These are phyloP conservation scores for Daphne laureola DNA, from an alignment of 441 rosid genomes.

Conservation along the genomic window DNA sequence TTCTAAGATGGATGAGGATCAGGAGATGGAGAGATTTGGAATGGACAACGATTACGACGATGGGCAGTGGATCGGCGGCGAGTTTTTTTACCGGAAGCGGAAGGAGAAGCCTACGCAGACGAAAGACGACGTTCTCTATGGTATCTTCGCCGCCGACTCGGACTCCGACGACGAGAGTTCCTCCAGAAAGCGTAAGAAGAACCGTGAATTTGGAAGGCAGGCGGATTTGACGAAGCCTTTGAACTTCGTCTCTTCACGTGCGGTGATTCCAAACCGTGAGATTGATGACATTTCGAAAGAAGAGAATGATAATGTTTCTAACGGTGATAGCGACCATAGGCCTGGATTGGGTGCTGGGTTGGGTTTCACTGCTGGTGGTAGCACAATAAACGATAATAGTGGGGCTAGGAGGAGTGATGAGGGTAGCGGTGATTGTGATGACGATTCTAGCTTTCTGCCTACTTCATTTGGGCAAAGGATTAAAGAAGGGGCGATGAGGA, in stretches of 20 bases:
- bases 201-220: slow-evolving; percentile 35
- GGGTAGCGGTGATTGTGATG: slow-evolving; percentile 14
- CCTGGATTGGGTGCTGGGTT: slow-evolving; percentile 50
- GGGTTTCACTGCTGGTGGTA: slow-evolving; percentile 21
- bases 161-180: slow-evolving; percentile 48
- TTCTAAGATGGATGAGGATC: slow-evolving; percentile 56
- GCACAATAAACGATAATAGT: slow-evolving; percentile 8
- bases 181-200: slow-evolving; percentile 41
- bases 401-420: slow-evolving; percentile 8
- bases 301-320: slow-evolving; percentile 26
- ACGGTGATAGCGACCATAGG: slow-evolving; percentile 31
- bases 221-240: slow-evolving; percentile 67
- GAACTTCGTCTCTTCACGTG: slow-evolving; percentile 62
- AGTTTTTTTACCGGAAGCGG: slow-evolving; percentile 49
- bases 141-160: slow-evolving; percentile 48
- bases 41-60: slow-evolving; percentile 82
- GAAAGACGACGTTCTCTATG: slow-evolving; percentile 59
- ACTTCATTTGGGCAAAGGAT: slow-evolving; percentile 61
- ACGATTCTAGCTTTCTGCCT: slow-evolving; percentile 38
- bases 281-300: slow-evolving; percentile 43
- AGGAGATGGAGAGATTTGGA: slow-evolving; percentile 79
- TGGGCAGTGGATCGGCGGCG: slow-evolving; percentile 61
- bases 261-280: slow-evolving; percentile 60
- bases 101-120: slow-evolving; percentile 65
- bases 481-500: slow-evolving; percentile 48